Conservation (phyloP, 2,329 filamentous ascomycete genomes). For the Dothistroma septosporum region DNA sequence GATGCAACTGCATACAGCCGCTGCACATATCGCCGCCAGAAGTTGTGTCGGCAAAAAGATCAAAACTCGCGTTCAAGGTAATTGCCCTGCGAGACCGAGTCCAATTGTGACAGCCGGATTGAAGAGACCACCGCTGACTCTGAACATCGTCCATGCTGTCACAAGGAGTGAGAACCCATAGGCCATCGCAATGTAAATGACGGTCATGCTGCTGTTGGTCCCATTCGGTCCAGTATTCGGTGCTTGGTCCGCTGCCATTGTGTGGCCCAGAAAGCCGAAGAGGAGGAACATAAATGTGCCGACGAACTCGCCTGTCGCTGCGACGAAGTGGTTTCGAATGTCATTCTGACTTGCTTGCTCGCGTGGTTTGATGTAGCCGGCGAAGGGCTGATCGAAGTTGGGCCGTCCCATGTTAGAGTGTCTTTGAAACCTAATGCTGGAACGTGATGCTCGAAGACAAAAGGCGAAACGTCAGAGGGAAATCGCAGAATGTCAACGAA, state of each 20-base stretch:
- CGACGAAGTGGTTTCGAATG: slow-evolving; percentile 4
- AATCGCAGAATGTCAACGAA: not conserved
- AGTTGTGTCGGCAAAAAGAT: slow-evolving; percentile 32
- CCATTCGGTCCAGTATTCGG: slow-evolving; percentile 40
- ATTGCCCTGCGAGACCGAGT: slow-evolving; percentile 26
- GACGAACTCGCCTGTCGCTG: slow-evolving; percentile 9
- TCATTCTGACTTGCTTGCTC: slow-evolving; percentile 5
- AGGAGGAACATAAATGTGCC: slow-evolving; percentile 13
- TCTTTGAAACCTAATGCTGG: not conserved
- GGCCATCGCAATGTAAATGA: slow-evolving; percentile 34
- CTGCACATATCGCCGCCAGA: slow-evolving; percentile 30
- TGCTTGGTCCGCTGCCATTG: slow-evolving; percentile 12
- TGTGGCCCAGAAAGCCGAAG: slow-evolving; percentile 10
- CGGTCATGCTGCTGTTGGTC: slow-evolving; percentile 32
- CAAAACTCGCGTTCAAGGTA: slow-evolving; percentile 26
- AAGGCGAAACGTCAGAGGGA: not conserved
- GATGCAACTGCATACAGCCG: slow-evolving; percentile 29
- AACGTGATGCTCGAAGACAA: not conserved
- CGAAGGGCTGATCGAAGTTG: slow-evolving; percentile 5
- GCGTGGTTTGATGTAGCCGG: slow-evolving; percentile 5
- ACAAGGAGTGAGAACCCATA: slow-evolving; percentile 39
- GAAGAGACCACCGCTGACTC: slow-evolving; percentile 31
- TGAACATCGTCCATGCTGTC: slow-evolving; percentile 37
- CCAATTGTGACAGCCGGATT: slow-evolving; percentile 34
- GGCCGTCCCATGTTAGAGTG: not conserved